Base-by-base conservation (phyloP, 176 grass and related monocot genomes). In the Leersia perrieri region DNA sequence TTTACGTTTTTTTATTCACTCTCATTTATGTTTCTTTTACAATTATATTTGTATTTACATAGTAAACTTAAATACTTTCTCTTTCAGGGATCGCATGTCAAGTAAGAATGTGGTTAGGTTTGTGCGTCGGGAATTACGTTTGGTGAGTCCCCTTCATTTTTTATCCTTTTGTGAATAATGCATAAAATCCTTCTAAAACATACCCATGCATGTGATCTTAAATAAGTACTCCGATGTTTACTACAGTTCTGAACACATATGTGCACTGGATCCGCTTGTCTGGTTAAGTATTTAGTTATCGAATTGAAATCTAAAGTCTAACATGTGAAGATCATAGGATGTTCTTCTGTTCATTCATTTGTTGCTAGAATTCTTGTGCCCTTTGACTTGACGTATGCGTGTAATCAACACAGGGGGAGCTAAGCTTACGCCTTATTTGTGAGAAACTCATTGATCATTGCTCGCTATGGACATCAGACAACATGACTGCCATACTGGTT, bases 51-150 rank as follows among this genome's bases (percentile, higher is more conserved):
- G 35, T 55, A 39, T 72, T 38, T 9, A 36, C 28, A 8, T 68
- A 18, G 33, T 45, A 62, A 76, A 33, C 7, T 68, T 30, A 0
- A 26, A 28, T 25, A 13, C 35, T 80, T 13, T 47, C 63, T 12
- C 15, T n/a, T 70, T 11, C 63, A 82, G 78, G 85, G 16, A 49
- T 7, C 22, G 13, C 32, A 51, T 53, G 85, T 10, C 64, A 76
- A 31, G 23, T 71, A 13, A 70, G 27, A 8, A 5, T 8, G 64
- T 69, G 18, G 72, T 82, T 63, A 5, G 33, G n/a, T 64, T 33
- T 63, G 40, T 82, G 70, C 32, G 0, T 55, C 14, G 2, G 18
- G 1, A 23, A 30, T 64, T 85, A 65, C 5, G 2, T 75, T n/a
- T 2, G 0, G 85, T 81, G 85, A 82, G 78, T 82, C n/a, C n/a